Base-by-base conservation (phyloP, 441 rosid species). In the Erysimum pusillum region DNA sequence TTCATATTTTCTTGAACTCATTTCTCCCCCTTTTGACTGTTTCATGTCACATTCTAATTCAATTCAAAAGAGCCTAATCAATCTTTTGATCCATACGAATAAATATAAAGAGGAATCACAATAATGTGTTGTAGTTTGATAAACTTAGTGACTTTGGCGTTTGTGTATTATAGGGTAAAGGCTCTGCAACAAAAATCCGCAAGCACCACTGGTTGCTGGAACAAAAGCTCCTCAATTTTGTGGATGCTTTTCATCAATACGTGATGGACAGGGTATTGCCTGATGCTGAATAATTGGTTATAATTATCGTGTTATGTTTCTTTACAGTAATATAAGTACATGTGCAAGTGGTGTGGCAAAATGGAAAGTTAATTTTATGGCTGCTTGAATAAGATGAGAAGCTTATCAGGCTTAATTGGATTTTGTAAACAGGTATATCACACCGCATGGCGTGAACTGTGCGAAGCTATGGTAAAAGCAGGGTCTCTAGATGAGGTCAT, bases 231-330 rank as follows among this genome's bases (percentile, higher is more conserved):
- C 95, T 96, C 62, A 96, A 95, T 84, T 95, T 96, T 79, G 97
- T 96, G 60, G 99, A 96, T 84, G 99, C 98, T 67, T 96, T 96
- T 82, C 99, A 96, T 84, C 98, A 96, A 80, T 91, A 93, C 80
- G 98, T 96, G 25, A 93, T 96, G 99, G 98, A 96, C 87, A 90
- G 99, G 87, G 98, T 95, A 87, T 20, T 58, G 49, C 41, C 53
- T 64, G 45, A 54, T 62, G 2, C 71, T 61, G 14, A 35, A 53
- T 36, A 20, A 9, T 52, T 77, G 11, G 44, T 66, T 66, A 12
- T 52, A 15, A 22, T 31, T 52, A 53, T 56, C 5, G 14, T 49
- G 38, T 38, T 35, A 12, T 51, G 31, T 28, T 62, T n/a, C 3
- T 2, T 52, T 2, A 18, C 25, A 48, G 44, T 59, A 3, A 25